phyloP scores from a whole-genome alignment of 1,284 basidiomycete genomes.

The Termitomyces sp. region DNA sequence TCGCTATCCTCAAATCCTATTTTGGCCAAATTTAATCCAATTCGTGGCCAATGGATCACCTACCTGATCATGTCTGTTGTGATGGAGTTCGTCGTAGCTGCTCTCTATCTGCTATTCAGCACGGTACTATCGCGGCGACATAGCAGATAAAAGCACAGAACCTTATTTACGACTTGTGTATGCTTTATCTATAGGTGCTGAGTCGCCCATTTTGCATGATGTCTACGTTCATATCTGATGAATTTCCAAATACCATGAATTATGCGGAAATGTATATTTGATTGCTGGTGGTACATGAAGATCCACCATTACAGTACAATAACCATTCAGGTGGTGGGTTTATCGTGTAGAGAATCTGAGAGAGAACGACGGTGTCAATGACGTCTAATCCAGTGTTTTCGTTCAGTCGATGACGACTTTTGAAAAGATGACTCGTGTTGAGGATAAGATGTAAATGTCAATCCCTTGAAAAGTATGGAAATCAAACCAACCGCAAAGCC shows the following conservation, averaged over 20 bases:
- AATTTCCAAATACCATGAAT: slow-evolving; percentile 6
- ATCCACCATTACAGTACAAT: neutral
- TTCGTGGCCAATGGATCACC: slow-evolving; percentile 49
- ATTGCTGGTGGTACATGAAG: too few relatives aligned
- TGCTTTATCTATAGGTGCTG: neutral
- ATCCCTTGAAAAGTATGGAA: too few relatives aligned
- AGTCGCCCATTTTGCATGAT: neutral
- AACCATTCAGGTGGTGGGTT: too few relatives aligned
- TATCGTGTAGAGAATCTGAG: too few relatives aligned
- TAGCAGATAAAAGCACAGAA: slow-evolving; percentile 15
- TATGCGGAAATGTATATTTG: slow-evolving; percentile 1
- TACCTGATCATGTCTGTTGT: slow-evolving; percentile 53
- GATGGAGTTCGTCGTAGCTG: slow-evolving; percentile 50
- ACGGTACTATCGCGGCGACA: slow-evolving; percentile 32
- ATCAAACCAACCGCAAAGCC: too few relatives aligned
- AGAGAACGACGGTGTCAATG: too few relatives aligned
- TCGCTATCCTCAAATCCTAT: slow-evolving; percentile 33
- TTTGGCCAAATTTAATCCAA: slow-evolving; percentile 48
- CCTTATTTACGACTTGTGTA: neutral
- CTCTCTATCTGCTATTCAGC: slow-evolving; percentile 45
- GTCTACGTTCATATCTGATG: slow-evolving; percentile 7
- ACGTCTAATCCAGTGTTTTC: too few relatives aligned
- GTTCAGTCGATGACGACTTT: too few relatives aligned
- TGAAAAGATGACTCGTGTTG: too few relatives aligned
- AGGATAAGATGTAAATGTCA: too few relatives aligned